These are phyloP conservation scores for Lecanicillium sp. DNA, from an alignment of 2,329 filamentous ascomycete genomes.

Conservation along the genomic window DNA sequence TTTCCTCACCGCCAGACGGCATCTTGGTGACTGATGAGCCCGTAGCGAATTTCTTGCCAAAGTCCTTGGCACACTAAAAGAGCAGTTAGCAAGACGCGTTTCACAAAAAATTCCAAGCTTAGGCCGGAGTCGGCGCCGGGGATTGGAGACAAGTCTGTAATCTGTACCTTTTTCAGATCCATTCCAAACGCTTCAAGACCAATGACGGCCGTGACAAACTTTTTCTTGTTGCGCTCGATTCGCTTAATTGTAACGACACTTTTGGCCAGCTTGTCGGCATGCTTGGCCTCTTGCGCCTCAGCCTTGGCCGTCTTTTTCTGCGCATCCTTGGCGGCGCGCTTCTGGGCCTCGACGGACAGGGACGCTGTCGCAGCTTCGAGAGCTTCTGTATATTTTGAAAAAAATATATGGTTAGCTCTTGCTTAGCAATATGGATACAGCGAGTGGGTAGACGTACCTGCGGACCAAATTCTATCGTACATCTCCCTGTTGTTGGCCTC, in stretches of 20 bases:
- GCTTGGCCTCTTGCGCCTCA: slow-evolving; percentile 74
- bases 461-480: slow-evolving; percentile 76
- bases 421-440: slow-evolving; percentile 1
- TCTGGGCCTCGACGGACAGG: slow-evolving; percentile 83
- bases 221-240: slow-evolving; percentile 96
- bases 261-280: slow-evolving; percentile 72
- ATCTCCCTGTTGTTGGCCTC: slow-evolving; percentile 63
- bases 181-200: slow-evolving; percentile 86
- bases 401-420: slow-evolving; percentile 49
- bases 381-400: slow-evolving; percentile 48
- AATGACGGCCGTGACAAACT: slow-evolving; percentile 87
- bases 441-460: slow-evolving; percentile 46
- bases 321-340: slow-evolving; percentile 91
- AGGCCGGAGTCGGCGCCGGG: no score
- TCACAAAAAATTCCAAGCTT: no score
- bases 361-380: slow-evolving; percentile 76
- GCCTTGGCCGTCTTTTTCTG: slow-evolving; percentile 96
- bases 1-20: slow-evolving; percentile 81
- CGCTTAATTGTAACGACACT: slow-evolving; percentile 88
- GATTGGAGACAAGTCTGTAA: no score
- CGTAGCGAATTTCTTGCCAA: slow-evolving; percentile 98
- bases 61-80: slow-evolving; percentile 69
- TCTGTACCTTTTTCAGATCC: slow-evolving; percentile 73
- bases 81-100: background rate
- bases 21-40: slow-evolving; percentile 88